Percentiles rank a stretch among this genome's conserved stretches.
These are phyloP conservation scores for Metschnikowia orientalis DNA, from an alignment of 805 yeast genomes.

Conservation along the genomic window DNA sequence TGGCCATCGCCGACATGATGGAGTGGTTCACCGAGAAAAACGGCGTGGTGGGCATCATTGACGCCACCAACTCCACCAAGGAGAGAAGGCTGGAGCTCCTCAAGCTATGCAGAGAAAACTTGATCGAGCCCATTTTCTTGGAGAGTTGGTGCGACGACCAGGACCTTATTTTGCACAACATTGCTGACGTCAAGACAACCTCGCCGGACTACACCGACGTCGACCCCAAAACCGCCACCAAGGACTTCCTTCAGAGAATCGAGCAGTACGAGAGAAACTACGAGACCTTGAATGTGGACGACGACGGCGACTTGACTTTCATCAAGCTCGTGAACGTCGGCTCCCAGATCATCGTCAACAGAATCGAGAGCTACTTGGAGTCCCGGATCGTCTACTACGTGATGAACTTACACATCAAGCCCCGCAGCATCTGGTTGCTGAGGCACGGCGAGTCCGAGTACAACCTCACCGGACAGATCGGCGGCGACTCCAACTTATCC, in stretches of 20 bases:
- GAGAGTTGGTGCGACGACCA: conserved; percentile 90
- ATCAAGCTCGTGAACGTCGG: conserved; percentile 85
- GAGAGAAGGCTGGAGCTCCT: conserved; percentile 64
- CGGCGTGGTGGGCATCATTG: conserved; percentile 89
- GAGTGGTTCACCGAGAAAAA: conserved; percentile 76
- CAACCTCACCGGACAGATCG: conserved; percentile 90
- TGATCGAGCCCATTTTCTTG: conserved; percentile 84
- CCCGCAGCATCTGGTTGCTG: conserved; percentile 87
- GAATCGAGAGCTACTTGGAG: conserved; percentile 83
- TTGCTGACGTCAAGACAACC: conserved; percentile 79
- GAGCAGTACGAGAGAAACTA: conserved; percentile 68
- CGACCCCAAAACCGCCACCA: conserved; percentile 66
- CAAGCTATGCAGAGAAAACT: conserved; percentile 55
- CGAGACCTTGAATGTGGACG: conserved; percentile 62
- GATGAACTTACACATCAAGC: conserved; percentile 91
- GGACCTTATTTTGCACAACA: conserved; percentile 70
- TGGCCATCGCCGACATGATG: conserved; percentile 76
- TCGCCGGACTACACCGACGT: conserved; percentile 74
- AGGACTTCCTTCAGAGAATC: conserved; percentile 72
- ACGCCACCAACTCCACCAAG: conserved; percentile 85
- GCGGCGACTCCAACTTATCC: conserved; percentile 87
- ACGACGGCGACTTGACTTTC: conserved; percentile 68
- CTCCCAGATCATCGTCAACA: conserved; percentile 81
- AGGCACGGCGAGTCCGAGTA: conserved; percentile 94
- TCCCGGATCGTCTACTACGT: conserved; percentile 91